These are phyloP conservation scores for Penicillium pulvis DNA, from an alignment of 495 filamentous ascomycete genomes.

Conservation along the genomic window DNA sequence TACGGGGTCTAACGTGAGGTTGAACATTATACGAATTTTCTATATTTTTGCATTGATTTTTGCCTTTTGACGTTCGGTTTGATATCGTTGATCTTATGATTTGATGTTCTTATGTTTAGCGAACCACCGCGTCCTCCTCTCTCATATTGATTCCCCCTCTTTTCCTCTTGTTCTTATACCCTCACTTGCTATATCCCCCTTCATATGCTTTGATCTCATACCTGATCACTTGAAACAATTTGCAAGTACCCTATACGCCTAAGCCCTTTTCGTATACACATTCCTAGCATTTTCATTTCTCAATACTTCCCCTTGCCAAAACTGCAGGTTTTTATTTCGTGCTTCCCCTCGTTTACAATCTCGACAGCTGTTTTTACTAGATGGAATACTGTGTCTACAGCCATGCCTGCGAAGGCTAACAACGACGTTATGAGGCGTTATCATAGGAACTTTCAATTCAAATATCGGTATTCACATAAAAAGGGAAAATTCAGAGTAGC, in stretches of 20 bases:
- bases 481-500: neutral
- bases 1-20: neutral
- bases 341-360: neutral
- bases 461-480: neutral
- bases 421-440: neutral
- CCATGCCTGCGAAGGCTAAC: conserved; percentile 14
- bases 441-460: neutral
- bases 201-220: neutral
- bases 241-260: neutral
- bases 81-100: neutral
- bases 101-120: conserved; percentile 7
- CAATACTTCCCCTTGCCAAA: neutral
- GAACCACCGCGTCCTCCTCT: neutral
- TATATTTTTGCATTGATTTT: neutral
- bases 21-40: conserved; percentile 1
- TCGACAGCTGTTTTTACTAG: neutral
- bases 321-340: neutral
- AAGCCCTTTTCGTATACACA: neutral
- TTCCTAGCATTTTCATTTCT: neutral
- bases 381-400: neutral
- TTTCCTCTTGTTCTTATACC: conserved; percentile 9
- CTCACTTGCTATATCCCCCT: conserved; percentile 6
- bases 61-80: conserved; percentile 1
- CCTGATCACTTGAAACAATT: neutral
- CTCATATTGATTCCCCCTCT: neutral